Base-by-base conservation (phyloP, 2,329 filamentous ascomycete genomes). In the Fusarium sp. region DNA sequence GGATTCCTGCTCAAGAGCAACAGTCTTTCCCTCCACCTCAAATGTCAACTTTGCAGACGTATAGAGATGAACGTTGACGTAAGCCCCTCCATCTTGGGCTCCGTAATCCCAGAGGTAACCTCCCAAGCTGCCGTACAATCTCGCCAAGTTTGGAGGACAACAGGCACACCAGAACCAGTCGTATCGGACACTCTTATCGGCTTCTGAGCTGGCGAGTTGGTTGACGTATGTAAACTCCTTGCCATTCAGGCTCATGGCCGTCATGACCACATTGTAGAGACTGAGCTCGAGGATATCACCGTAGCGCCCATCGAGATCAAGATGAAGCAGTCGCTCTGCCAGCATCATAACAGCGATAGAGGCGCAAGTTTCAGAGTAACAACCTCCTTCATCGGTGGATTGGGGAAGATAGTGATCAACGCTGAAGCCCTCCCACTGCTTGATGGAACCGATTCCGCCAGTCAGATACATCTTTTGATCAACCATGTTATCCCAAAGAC, bases 381-480 rank as follows among this genome's bases (percentile, higher is more conserved):
- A 69, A 1, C 62, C 62, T 8, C 67, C 67, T 37, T 69, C 62
- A 18, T 66, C 67, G 6, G 67, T 69, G 13, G 34, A 43, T 10
- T 65, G 63, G 5, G 66, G 54, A 14, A 68, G 67, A 20, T 66
- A 73, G 59, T 74, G 60, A 18, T 73, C 65, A n/a, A 68, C 59
- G 2, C 64, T 66, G 20, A 74, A 74, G 1, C 72, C 70, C n/a
- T 74, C 70, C 70, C 67, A 74, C 13, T 88, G 83, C 25, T 71
- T 73, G 10, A 78, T 73, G 1, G 84, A 87, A 1, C 90, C 90
- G 59, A 92, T 87, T 1, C 89, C 90, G 1, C 90, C 90, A 0
- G 90, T 92, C 18, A 91, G 77, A 67, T 90, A 92, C 87, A 92
- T 90, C 77, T 91, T 92, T 66, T 85, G 85, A 45, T 88, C 83